Conservation (phyloP, 352 stramenopile species). For the Globisporangium orthogonon region DNA sequence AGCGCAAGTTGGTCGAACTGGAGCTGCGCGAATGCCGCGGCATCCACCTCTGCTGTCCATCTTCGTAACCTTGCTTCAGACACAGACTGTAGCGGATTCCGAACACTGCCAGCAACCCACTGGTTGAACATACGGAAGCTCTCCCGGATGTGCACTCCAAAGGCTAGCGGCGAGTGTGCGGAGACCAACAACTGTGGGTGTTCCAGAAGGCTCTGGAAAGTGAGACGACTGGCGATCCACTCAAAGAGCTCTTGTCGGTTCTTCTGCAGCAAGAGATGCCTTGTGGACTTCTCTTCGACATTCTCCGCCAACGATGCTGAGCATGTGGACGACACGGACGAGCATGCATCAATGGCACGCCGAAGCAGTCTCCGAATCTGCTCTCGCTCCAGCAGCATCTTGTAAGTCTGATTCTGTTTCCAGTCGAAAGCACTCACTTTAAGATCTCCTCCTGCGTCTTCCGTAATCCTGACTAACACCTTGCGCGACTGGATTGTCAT, state of each 20-base stretch:
- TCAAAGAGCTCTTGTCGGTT: slow-evolving; percentile 40
- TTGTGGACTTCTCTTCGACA: too few relatives aligned
- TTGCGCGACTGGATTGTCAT: slow-evolving; percentile 29
- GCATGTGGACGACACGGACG: too few relatives aligned
- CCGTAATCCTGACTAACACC: slow-evolving; percentile 39
- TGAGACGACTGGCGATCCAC: slow-evolving; percentile 43
- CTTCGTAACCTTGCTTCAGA: slow-evolving; percentile 19
- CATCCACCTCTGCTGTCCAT: slow-evolving; percentile 23
- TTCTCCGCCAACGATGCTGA: too few relatives aligned
- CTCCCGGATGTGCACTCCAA: slow-evolving; percentile 35
- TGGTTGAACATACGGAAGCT: slow-evolving; percentile 47
- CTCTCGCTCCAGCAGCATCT: slow-evolving; percentile 42
- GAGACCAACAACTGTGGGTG: slow-evolving; percentile 38
- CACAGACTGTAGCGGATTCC: slow-evolving; percentile 37
- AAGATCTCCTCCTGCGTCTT: slow-evolving; percentile 37
- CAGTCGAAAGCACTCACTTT: slow-evolving; percentile 39
- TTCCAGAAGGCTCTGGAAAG: slow-evolving; percentile 54
- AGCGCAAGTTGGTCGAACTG: slow-evolving; percentile 56
- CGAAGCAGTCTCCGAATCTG: slow-evolving; percentile 28
- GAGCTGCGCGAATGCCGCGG: slow-evolving; percentile 32
- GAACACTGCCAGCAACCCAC: slow-evolving; percentile 38
- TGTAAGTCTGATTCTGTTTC: slow-evolving; percentile 27
- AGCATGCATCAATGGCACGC: neutral
- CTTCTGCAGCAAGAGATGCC: slow-evolving; percentile 23
- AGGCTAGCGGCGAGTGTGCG: slow-evolving; percentile 29